Percentiles rank a stretch among this genome's conserved stretches.
These are phyloP conservation scores for Peniophora sp. DNA, from an alignment of 1,284 basidiomycete species.

Conservation along the genomic window DNA sequence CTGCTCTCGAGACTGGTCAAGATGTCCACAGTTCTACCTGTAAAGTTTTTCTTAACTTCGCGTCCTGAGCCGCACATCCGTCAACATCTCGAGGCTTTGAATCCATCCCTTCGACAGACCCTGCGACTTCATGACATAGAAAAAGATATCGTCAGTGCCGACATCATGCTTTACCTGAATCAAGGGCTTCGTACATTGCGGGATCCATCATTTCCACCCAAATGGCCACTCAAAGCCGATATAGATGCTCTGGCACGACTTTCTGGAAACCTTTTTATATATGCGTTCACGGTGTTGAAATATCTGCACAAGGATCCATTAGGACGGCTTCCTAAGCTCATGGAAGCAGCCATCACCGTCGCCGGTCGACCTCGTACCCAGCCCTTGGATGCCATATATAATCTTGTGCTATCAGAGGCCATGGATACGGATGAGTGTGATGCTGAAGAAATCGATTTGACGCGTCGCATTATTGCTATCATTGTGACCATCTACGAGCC, in stretches of 20 bases:
- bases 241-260: background rate
- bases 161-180: background rate
- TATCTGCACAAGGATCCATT: background rate
- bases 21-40: background rate
- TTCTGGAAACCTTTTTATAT: background rate
- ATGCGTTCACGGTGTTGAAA: background rate
- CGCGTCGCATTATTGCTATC: background rate
- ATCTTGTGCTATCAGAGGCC: background rate
- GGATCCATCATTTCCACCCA: background rate
- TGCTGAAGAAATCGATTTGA: background rate
- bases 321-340: background rate
- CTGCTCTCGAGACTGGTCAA: background rate
- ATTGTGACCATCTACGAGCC: background rate
- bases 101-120: background rate
- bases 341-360: background rate
- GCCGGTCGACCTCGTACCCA: background rate
- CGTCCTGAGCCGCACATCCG: constrained; percentile 3
- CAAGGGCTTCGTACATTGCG: background rate
- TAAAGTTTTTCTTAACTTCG: background rate
- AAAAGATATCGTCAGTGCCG: background rate
- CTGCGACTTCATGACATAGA: constrained; percentile 1
- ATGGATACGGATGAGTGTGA: background rate
- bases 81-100: background rate
- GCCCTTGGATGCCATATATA: background rate
- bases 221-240: background rate